Evolutionary conservation across 2,329 filamentous ascomycete species (phyloP).

Genomic region (Atkinsonella texensis): DNA sequence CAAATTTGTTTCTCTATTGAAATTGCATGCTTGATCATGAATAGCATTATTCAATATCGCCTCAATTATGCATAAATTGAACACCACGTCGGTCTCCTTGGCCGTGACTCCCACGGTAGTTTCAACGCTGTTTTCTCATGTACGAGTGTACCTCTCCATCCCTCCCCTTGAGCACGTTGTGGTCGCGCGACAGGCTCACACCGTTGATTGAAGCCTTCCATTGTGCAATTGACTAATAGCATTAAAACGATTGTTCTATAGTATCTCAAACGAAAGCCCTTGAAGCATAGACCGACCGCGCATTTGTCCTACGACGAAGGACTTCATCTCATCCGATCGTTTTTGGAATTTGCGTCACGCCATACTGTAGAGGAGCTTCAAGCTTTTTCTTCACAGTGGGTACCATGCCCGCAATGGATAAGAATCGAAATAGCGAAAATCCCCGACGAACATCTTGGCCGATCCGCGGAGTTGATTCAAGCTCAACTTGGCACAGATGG

Average conservation of each 20-base stretch:
- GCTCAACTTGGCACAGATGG: constrained; percentile 69
- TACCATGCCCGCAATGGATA: constrained; percentile 82
- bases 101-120: constrained; percentile 83
- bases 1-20: not conserved
- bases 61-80: constrained; percentile 42
- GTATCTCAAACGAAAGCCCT: constrained; percentile 71
- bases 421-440: constrained; percentile 61
- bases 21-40: not conserved
- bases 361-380: constrained; percentile 92
- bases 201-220: not conserved
- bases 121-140: constrained; percentile 77
- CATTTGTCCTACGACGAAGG: constrained; percentile 94
- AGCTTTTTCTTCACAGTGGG: constrained; percentile 82
- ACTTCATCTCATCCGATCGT: constrained; percentile 73
- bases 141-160: constrained; percentile 28
- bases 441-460: constrained; percentile 46
- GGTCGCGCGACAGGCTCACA: constrained; percentile 2
- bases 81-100: constrained; percentile 68
- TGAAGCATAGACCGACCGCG: constrained; percentile 69
- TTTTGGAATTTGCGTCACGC: constrained; percentile 72
- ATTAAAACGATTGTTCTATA: constrained; percentile 20
- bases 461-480: constrained; percentile 55
- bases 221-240: not conserved
- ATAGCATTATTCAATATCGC: not conserved
- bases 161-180: not conserved